Evolutionary conservation across 1,139 yeast species (phyloP).

Genomic region (Saccharomyces hybrid): DNA sequence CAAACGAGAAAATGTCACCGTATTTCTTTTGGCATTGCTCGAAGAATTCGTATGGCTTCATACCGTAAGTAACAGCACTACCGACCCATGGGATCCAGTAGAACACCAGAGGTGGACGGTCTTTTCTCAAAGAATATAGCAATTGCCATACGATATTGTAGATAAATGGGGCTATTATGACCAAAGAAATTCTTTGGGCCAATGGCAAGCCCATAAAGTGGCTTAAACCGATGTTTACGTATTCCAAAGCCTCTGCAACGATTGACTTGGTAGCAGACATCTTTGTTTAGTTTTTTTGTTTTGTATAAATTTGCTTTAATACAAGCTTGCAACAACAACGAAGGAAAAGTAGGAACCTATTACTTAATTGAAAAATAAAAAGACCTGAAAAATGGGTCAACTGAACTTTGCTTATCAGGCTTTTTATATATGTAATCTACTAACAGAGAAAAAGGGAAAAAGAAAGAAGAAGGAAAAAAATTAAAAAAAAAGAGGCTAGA

Average conservation of each 20-base stretch:
- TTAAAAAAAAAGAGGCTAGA: background rate
- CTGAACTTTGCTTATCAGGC: background rate
- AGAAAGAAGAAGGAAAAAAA: background rate
- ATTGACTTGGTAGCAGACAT: constrained; percentile 11
- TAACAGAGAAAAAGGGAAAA: background rate
- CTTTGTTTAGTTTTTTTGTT: background rate
- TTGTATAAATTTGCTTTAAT: background rate
- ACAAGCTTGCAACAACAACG: background rate
- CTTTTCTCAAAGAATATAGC: constrained; percentile 61
- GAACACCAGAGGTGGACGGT: constrained; percentile 81
- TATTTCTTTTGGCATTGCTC: constrained; percentile 66
- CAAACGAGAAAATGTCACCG: constrained; percentile 89
- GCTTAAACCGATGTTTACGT: constrained; percentile 10
- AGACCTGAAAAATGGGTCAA: background rate
- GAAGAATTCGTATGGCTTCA: constrained; percentile 87
- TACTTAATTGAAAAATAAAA: background rate
- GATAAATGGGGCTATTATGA: constrained; percentile 37
- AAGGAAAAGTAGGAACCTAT: background rate
- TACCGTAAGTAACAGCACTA: constrained; percentile 79
- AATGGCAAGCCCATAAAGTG: constrained; percentile 27
- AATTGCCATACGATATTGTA: constrained; percentile 67
- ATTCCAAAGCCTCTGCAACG: constrained; percentile 14
- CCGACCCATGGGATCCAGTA: constrained; percentile 97
- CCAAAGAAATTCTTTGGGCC: constrained; percentile 24
- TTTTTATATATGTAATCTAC: background rate